Evolutionary conservation across 768 basidiomycete species (phyloP).

Genomic region (Mycena rosella): DNA sequence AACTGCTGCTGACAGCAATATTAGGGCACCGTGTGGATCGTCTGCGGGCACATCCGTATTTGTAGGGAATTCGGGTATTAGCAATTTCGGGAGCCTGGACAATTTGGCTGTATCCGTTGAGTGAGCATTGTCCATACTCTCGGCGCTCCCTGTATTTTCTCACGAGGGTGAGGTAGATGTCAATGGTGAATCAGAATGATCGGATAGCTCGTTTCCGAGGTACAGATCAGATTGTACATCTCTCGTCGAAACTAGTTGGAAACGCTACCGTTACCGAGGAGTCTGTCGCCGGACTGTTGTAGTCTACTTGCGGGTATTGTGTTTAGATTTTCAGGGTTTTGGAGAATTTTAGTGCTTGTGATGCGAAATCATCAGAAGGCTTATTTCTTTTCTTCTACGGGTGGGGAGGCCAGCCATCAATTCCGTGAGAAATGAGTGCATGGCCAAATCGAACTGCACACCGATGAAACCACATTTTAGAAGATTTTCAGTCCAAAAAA

Average conservation of each 20-base stretch:
- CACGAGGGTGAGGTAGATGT: slow-evolving; percentile 21
- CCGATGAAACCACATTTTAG: too few relatives aligned
- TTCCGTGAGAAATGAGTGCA: too few relatives aligned
- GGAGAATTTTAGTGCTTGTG: not conserved
- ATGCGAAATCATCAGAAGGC: not conserved
- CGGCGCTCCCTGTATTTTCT: slow-evolving; percentile 22
- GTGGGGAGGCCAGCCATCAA: too few relatives aligned
- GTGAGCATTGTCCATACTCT: slow-evolving; percentile 22
- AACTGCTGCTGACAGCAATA: slow-evolving; percentile 6
- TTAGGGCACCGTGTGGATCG: slow-evolving; percentile 13
- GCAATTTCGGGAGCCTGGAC: slow-evolving; percentile 17
- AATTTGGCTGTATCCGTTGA: slow-evolving; percentile 19
- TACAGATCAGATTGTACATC: not conserved
- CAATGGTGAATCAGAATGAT: slow-evolving; percentile 28
- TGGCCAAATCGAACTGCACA: too few relatives aligned
- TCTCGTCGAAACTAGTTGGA: slow-evolving; percentile 1
- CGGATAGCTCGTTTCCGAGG: slow-evolving; percentile 19
- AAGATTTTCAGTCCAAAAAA: too few relatives aligned
- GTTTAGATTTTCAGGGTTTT: not conserved
- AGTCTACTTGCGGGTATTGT: not conserved
- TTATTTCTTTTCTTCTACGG: too few relatives aligned
- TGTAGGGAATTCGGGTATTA: slow-evolving; percentile 18
- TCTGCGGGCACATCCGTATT: slow-evolving; percentile 13
- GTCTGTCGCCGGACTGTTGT: not conserved
- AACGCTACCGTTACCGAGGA: not conserved